These are phyloP conservation scores for Fusarium agapanthi DNA, from an alignment of 2,329 filamentous ascomycete genomes.

Conservation along the genomic window DNA sequence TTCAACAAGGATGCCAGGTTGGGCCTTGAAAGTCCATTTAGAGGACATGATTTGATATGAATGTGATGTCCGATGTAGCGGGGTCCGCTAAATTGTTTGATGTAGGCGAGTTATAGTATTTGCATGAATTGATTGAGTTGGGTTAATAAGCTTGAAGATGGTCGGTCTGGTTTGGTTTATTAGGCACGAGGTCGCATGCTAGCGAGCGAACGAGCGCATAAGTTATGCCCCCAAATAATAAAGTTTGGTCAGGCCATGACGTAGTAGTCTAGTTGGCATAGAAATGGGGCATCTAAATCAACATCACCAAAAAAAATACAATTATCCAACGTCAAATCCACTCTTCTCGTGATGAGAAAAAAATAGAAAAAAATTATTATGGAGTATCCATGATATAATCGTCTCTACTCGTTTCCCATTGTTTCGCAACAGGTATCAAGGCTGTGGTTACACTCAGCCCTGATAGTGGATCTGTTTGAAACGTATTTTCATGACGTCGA, in stretches of 20 bases:
- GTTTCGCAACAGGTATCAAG: not conserved
- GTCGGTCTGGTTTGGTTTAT: not conserved
- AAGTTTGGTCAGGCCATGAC: slow-evolving; percentile 20
- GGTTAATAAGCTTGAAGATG: not conserved
- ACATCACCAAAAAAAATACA: not conserved
- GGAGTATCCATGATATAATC: not conserved
- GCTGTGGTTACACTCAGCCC: not conserved
- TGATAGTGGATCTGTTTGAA: not conserved
- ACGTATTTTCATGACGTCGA: not conserved
- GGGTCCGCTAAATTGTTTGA: not conserved
- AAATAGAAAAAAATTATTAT: not conserved
- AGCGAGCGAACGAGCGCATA: not conserved
- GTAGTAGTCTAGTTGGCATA: slow-evolving; percentile 32
- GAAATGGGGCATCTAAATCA: slow-evolving; percentile 7
- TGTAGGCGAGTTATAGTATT: not conserved
- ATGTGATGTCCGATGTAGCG: not conserved
- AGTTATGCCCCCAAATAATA: not conserved
- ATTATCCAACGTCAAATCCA: not conserved
- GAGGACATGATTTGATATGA: slow-evolving; percentile 17
- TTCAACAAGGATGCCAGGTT: slow-evolving; percentile 55
- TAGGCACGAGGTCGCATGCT: not conserved
- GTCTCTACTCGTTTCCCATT: not conserved
- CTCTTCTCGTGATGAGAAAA: not conserved
- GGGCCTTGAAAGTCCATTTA: slow-evolving; percentile 39
- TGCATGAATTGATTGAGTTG: not conserved